Base-by-base conservation (phyloP, 2,329 filamentous ascomycete genomes). In the Escovopsis weberi region DNA sequence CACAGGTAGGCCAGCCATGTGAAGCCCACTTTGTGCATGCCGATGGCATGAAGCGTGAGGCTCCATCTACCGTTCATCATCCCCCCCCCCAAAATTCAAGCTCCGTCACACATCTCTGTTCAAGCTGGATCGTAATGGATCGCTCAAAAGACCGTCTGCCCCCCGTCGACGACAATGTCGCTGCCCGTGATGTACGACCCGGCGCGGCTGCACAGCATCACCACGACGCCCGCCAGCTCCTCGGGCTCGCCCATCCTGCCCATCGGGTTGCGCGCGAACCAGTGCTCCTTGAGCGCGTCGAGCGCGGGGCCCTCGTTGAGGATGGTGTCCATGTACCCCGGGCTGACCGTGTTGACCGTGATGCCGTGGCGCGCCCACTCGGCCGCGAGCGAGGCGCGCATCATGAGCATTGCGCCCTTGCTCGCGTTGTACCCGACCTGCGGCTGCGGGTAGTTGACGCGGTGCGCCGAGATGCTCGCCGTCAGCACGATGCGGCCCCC, bases 301-400 rank as follows among this genome's bases (percentile, higher is more conserved):
- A 84, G 55, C 1, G 72, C 74, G 7, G 71, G 68, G 0, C 79
- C 78, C 45, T 77, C 77, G 52, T 85, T 87, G 39, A 87, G 59
- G 11, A 84, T 73, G 0, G 81, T 85, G 52, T 85, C 81, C 76
- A 86, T 85, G 51, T 87, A 87, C 1, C 82, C 82, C 0, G 83
- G 83, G 34, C 70, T 77, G 37, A 88, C 68, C 15, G 68, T 74
- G 51, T 88, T 87, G 5, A 82, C 77, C 3, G 79, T 62, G 46
- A 88, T 83, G 0, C 83, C 82, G 54, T 80, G 70, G 1, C 65
- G 60, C 1, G 78, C 78, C 82, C 82, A 87, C 58, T 88, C 83
- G 0, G 78, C 80, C 0, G 82, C 82, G 12, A 87, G 60, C 33
- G 68, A 78, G 48, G 70, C 74, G 40, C 75, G 78, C 50, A 86